Evolutionary conservation across 305 asterid genomes (phyloP).

Genomic region (Ruellia speciosa): DNA sequence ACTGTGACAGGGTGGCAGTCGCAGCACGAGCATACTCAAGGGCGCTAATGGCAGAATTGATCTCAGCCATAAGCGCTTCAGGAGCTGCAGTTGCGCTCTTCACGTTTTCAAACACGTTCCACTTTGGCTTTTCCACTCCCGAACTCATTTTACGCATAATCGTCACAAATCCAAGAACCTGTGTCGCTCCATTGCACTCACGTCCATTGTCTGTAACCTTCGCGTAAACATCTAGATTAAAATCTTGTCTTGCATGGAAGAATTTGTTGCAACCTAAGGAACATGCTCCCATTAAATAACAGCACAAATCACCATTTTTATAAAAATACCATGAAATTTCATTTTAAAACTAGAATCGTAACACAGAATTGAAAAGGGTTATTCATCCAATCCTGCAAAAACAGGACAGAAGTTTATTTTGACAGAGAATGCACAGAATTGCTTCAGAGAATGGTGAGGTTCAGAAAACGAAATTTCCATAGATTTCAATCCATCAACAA

Average conservation of each 20-base stretch:
- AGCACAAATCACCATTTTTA: constrained; percentile 1
- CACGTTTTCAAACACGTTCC: constrained; percentile 49
- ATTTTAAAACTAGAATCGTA: no score
- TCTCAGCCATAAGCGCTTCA: constrained; percentile 53
- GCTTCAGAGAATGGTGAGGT: no score
- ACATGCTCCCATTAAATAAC: background rate
- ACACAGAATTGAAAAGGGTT: no score
- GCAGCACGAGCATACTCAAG: constrained; percentile 53
- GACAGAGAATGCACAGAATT: no score
- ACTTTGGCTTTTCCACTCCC: constrained; percentile 28
- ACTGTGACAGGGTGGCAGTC: constrained; percentile 26
- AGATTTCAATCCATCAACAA: no score
- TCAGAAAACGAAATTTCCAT: no score
- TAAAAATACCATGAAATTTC: background rate
- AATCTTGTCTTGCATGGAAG: background rate
- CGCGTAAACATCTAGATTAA: background rate
- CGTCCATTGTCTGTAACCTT: background rate
- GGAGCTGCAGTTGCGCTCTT: constrained; percentile 35
- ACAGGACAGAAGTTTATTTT: no score
- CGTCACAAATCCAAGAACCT: constrained; percentile 13
- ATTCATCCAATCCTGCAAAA: no score
- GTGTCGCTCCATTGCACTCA: background rate
- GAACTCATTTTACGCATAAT: constrained; percentile 27
- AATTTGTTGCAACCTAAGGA: background rate
- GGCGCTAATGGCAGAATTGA: constrained; percentile 45